phyloP scores from a whole-genome alignment of 495 filamentous ascomycete species.

The Aspergillus taichungensis region DNA sequence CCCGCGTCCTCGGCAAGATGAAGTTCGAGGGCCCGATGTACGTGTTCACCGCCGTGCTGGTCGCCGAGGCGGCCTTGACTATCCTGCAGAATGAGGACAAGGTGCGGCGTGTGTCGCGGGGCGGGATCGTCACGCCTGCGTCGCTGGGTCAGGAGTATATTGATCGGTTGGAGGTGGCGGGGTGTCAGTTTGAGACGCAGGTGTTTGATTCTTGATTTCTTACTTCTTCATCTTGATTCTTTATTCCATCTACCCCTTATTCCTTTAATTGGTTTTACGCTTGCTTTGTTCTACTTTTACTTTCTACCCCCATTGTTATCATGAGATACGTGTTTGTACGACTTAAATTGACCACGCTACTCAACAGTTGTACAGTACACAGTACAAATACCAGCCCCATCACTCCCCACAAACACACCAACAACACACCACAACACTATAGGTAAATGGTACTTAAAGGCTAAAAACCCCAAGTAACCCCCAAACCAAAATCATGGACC shows the following conservation, averaged over 20 bases:
- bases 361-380: neutral
- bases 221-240: neutral
- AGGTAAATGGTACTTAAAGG: too few relatives aligned
- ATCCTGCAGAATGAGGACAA: constrained; percentile 56
- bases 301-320: too few relatives aligned
- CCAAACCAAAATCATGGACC: too few relatives aligned
- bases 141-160: constrained; percentile 69
- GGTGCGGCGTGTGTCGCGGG: constrained; percentile 46
- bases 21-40: constrained; percentile 57
- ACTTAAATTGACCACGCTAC: neutral
- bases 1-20: constrained; percentile 51
- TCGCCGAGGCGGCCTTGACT: constrained; percentile 62
- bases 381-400: neutral
- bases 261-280: neutral
- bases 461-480: too few relatives aligned
- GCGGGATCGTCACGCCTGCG: constrained; percentile 77
- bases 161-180: constrained; percentile 56
- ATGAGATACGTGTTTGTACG: neutral
- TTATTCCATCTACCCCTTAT: neutral
- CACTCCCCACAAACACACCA: neutral
- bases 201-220: constrained; percentile 23
- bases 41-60: constrained; percentile 55
- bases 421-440: too few relatives aligned
- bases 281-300: neutral
- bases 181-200: constrained; percentile 52